Evolutionary conservation across 164 flowering plant genomes (phyloP), one percentile per base, ranked within the genome.

Genomic region (Stephania japonica): DNA sequence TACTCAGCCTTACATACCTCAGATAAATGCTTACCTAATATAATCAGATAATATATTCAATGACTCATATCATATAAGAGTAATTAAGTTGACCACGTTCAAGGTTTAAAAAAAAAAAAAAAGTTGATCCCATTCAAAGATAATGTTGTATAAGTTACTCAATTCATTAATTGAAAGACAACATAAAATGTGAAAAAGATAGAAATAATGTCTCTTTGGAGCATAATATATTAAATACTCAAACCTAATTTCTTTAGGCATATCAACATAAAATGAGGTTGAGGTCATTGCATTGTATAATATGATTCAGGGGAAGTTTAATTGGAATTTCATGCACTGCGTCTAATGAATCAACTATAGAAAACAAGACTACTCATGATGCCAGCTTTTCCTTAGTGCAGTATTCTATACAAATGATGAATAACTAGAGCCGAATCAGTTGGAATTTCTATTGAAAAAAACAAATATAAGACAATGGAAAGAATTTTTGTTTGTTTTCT

Each of bases 1-100:
- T 90, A 89, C 74, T 88, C 91, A 0, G 79, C 86, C 75, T 81
- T 90, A 78, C 97, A 92, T n/a, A 82, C 43, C 75, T 92, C 97
- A 0, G 97, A 64, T 1, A 92, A 76, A 74, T 92, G 97, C 73
- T 83, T 92, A 0, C 97, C 97, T 90, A 74, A 38, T 19, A 43
- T 65, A 27, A 65, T 68, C 47, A 21, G 23, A 70, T 0, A 27
- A 70, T 32, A 32, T 32, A 32, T 32, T 32, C 38, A 32, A 32
- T 32, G 38, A 32, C 38, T 32, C 38, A 4, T 32, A 32, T 2
- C 38, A 32, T 32, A 32, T 32, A 32, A 32, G 38, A 32, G 38
- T 32, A 32, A 2, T 32, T 32, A 32, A 56, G 63, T 56, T 14
- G n/a, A 14, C 4, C n/a, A 7, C 12, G 63, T 10, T 56, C 21